Evolutionary conservation across 1,284 basidiomycete genomes (phyloP), one percentile per base, ranked within the genome.

Genomic region (Melampsora occidentalis): DNA sequence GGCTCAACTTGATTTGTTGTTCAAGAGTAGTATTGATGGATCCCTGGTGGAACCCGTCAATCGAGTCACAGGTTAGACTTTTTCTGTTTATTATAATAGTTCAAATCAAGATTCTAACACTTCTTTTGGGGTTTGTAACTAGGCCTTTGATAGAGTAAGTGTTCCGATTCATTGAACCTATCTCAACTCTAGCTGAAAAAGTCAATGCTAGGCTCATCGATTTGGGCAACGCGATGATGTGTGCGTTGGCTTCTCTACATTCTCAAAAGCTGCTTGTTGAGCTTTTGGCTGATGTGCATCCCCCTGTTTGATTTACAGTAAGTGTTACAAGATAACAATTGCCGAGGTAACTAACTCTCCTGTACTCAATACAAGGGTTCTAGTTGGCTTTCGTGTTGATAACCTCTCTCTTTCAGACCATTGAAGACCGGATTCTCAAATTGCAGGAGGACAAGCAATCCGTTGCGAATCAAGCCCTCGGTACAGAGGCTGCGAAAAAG

Each of bases 1-100:
- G 94, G 69, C 86, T 99, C 57, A 99, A 99, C 82, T 82, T 99
- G 80, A 97, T 94, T 0, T 90, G 89, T 70, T 98, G 96, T 84
- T 79, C 79, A 25, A 78, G 79, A 18, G 80, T 81, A 28, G 76
- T 82, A 39, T 73, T 81, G 1, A 71, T 78, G 48, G 80, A 80
- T 59, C 53, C 71, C 18, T 73, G 71, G 71, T 73, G 71, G 71
- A 73, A 73, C 22, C 71, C 71, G 1, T 51, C 71, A 28, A 61
- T 73, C n/a, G 71, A 73, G 22, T 57, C 22, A 10, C 71, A 73
- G 64, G 71, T 73, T 16, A 72, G 62, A 20, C 22, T 33, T 7
- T 31, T 64, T 42, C 31, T n/a, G 12, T 57, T 4, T 20, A 16
- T 72, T 63, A 1, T 5, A 14, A 9, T 28, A 12, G 22, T 6